These are phyloP conservation scores for Colletotrichum sublineola DNA, from an alignment of 2,329 filamentous ascomycete genomes.

Conservation along the genomic window DNA sequence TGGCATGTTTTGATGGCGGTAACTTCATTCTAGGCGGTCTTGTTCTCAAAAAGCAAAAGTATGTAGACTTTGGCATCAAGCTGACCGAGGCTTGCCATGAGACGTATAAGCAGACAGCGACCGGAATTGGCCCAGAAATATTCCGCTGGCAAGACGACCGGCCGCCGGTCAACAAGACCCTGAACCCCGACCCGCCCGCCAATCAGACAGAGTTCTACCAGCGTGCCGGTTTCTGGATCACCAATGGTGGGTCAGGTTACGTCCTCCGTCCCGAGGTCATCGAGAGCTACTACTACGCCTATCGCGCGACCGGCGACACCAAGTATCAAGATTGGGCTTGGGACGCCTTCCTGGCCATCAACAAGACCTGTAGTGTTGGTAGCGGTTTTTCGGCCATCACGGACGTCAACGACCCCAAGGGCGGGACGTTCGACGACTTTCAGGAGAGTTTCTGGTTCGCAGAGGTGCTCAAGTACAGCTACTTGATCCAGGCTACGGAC, in stretches of 20 bases:
- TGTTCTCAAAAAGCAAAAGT: slow-evolving; percentile 73
- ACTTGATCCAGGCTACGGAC: slow-evolving; percentile 76
- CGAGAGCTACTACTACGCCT: slow-evolving; percentile 90
- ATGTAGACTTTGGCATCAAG: slow-evolving; percentile 79
- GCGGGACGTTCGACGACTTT: slow-evolving; percentile 74
- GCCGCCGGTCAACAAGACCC: slow-evolving; percentile 51
- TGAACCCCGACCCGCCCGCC: slow-evolving; percentile 58
- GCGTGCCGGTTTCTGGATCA: slow-evolving; percentile 78
- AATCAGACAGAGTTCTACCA: slow-evolving; percentile 72
- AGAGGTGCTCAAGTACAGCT: slow-evolving; percentile 88
- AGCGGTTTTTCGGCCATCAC: slow-evolving; percentile 76
- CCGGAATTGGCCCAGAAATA: slow-evolving; percentile 81
- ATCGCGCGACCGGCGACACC: slow-evolving; percentile 79
- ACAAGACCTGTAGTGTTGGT: slow-evolving; percentile 70
- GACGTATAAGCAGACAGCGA: slow-evolving; percentile 77
- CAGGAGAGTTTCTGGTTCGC: slow-evolving; percentile 93
- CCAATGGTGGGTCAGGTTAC: slow-evolving; percentile 64
- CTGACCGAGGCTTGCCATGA: slow-evolving; percentile 80
- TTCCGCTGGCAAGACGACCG: slow-evolving; percentile 72
- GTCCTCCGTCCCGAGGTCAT: slow-evolving; percentile 84
- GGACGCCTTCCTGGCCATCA: slow-evolving; percentile 80
- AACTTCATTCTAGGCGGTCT: slow-evolving; percentile 87
- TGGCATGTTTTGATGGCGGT: slow-evolving; percentile 87
- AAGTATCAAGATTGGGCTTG: slow-evolving; percentile 89
- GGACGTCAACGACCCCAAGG: slow-evolving; percentile 74